A percentile compares a stretch with the other conserved stretches of the same genome.
Conservation (phyloP, 805 yeast genomes). For the Debaryomyces castellii region DNA sequence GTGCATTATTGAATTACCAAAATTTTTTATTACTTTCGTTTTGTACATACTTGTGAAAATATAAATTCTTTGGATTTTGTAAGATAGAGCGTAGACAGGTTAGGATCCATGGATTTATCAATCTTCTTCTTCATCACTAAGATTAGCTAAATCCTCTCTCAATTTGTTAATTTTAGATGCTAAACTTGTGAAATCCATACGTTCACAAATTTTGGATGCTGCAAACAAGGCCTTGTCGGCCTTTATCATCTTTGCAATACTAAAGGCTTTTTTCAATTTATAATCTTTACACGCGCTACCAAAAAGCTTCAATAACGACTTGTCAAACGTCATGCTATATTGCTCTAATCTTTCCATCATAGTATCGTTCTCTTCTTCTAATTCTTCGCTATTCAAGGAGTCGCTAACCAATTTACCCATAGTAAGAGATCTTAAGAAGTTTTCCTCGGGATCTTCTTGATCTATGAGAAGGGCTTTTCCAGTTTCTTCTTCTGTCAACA, state of each 20-base stretch:
- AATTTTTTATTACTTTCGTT: background rate
- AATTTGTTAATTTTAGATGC: constrained; percentile 37
- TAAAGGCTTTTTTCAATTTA: constrained; percentile 63
- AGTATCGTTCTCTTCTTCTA: constrained; percentile 33
- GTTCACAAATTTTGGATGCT: constrained; percentile 79
- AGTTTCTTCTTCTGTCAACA: constrained; percentile 15
- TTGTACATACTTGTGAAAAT: constrained; percentile 1
- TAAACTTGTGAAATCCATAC: constrained; percentile 43
- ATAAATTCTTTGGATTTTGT: background rate
- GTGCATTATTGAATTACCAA: background rate
- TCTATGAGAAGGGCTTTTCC: constrained; percentile 4
- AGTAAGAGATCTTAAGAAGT: constrained; percentile 56
- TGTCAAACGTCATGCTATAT: constrained; percentile 65
- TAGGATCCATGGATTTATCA: background rate
- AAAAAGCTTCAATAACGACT: constrained; percentile 72
- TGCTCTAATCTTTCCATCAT: constrained; percentile 50
- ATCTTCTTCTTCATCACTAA: constrained; percentile 13
- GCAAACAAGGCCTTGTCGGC: constrained; percentile 81
- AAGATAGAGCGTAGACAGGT: background rate
- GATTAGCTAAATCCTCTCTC: constrained; percentile 32
- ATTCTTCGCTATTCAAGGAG: constrained; percentile 34
- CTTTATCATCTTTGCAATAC: constrained; percentile 65
- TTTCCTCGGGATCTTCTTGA: constrained; percentile 58
- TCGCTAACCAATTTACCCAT: constrained; percentile 64
- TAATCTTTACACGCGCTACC: constrained; percentile 71